Evolutionary conservation across 2,329 filamentous ascomycete species (phyloP).

Genomic region (Colletotrichum melonis): DNA sequence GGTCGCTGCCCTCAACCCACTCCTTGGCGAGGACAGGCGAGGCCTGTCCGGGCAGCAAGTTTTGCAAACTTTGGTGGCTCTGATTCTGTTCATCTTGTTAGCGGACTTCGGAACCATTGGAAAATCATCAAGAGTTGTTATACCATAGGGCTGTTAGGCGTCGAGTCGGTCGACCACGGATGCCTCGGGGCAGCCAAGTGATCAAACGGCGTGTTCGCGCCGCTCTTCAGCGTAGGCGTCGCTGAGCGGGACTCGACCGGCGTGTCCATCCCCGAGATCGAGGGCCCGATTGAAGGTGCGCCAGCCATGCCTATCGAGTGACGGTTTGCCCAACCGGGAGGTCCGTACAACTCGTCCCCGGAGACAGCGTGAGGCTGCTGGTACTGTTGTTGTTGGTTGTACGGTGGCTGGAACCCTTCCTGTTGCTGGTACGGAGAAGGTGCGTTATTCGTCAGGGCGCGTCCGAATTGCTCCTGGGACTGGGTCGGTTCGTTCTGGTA

Average conservation of each 20-base stretch:
- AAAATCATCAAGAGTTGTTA: neutral
- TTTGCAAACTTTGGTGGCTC: conserved; percentile 54
- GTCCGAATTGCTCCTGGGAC: conserved; percentile 32
- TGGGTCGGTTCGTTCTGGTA: conserved; percentile 44
- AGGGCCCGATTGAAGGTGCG: conserved; percentile 29
- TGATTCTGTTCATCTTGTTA: conserved; percentile 50
- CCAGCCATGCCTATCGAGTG: conserved; percentile 33
- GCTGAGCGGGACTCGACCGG: conserved; percentile 40
- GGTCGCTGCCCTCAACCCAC: conserved; percentile 44
- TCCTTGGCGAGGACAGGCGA: conserved; percentile 45
- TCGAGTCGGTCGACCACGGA: conserved; percentile 29
- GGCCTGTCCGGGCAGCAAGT: conserved; percentile 48
- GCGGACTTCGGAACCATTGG: no score
- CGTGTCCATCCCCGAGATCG: conserved; percentile 36
- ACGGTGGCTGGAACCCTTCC: conserved; percentile 13
- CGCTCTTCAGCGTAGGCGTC: conserved; percentile 44
- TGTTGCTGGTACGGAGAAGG: conserved; percentile 26
- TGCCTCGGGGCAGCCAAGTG: conserved; percentile 27
- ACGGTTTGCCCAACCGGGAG: conserved; percentile 33
- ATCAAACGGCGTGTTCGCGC: conserved; percentile 41
- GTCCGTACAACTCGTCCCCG: conserved; percentile 30
- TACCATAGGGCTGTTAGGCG: conserved; percentile 44
- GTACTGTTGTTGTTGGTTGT: conserved; percentile 8
- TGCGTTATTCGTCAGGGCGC: conserved; percentile 29
- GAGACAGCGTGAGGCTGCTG: conserved; percentile 8